Base-by-base conservation (phyloP, 257 asterid species). In the Capsicum rhomboideum region DNA sequence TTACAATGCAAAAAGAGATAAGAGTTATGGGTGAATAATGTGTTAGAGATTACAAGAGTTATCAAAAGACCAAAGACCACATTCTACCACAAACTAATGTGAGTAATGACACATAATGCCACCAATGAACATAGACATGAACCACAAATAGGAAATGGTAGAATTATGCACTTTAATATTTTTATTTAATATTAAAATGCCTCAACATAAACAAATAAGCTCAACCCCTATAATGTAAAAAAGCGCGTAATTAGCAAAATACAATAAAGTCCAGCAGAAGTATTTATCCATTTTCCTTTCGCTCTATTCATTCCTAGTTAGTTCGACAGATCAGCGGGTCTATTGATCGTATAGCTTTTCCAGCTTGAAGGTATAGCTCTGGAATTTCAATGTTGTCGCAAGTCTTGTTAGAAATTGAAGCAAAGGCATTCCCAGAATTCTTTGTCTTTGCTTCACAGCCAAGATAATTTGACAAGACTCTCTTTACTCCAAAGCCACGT, bases 401-500 rank as follows among this genome's bases (percentile, higher is more conserved):
- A 54, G 82, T 85, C 86, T 90, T 91, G 68, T 66, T 87, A 10
- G 92, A 84, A 84, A 80, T 84, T 18, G 95, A 71, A 37, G 88
- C 91, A 2, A 37, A 31, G 28, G 91, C 89, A 82, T 79, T 78
- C 63, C 90, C 88, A 49, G 86, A 79, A 79, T 79, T 86, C 89
- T 89, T 91, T 28, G 80, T 87, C 87, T 91, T 93, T 21, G 89
- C 86, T 74, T 93, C 96, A 8, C 94, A 89, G 50, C 91, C 92
- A 2, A 97, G 96, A 85, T 93, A 94, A 86, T 91, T 93, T 1
- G 92, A 89, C 81, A 96, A 89, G 10, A 87, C 97, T 82, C 93
- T 88, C 84, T 91, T 95, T 0, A 93, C 98, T 58, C 97, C 99
- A 12, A 92, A 85, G 31, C 98, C 98, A 28, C 96, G 97, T 4